phyloP scores from a whole-genome alignment of 2,329 filamentous ascomycete species.

The Alternaria ethzedia region DNA sequence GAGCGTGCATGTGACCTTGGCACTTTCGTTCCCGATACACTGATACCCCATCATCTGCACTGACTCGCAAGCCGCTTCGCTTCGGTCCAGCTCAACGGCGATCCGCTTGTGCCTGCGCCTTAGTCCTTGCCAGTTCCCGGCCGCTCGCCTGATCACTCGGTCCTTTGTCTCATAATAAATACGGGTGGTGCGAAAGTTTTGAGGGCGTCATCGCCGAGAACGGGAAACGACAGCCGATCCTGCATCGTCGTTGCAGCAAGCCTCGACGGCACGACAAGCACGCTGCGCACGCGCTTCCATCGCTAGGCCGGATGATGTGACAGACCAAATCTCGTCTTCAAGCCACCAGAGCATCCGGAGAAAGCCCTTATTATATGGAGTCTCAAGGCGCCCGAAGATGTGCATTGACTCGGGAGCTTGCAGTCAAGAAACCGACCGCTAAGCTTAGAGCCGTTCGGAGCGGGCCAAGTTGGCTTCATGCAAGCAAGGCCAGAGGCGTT shows the following conservation, averaged over 20 bases:
- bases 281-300: slow-evolving; percentile 19
- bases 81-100: slow-evolving; percentile 20
- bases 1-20: slow-evolving; percentile 6
- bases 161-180: slow-evolving; percentile 16
- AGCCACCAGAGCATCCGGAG: slow-evolving; percentile 28
- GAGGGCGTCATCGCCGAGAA: slow-evolving; percentile 13
- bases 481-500: slow-evolving; percentile 41
- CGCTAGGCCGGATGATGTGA: slow-evolving; percentile 17
- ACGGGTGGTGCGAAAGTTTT: slow-evolving; percentile 5
- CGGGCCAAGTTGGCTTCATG: slow-evolving; percentile 40
- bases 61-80: slow-evolving; percentile 24
- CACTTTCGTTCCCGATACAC: not conserved
- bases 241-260: slow-evolving; percentile 19
- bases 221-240: slow-evolving; percentile 14
- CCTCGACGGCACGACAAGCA: slow-evolving; percentile 17
- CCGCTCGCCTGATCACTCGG: slow-evolving; percentile 14
- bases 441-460: slow-evolving; percentile 31
- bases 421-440: slow-evolving; percentile 36
- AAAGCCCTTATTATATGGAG: slow-evolving; percentile 21
- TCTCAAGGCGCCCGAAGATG: slow-evolving; percentile 20
- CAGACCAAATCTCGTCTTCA: slow-evolving; percentile 20
- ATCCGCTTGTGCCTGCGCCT: slow-evolving; percentile 21
- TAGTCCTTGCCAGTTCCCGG: slow-evolving; percentile 16
- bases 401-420: slow-evolving; percentile 35
- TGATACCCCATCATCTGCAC: slow-evolving; percentile 9